These are phyloP conservation scores for Pinus albicaulis DNA, from an alignment of 75 land plant species.

Conservation along the genomic window DNA sequence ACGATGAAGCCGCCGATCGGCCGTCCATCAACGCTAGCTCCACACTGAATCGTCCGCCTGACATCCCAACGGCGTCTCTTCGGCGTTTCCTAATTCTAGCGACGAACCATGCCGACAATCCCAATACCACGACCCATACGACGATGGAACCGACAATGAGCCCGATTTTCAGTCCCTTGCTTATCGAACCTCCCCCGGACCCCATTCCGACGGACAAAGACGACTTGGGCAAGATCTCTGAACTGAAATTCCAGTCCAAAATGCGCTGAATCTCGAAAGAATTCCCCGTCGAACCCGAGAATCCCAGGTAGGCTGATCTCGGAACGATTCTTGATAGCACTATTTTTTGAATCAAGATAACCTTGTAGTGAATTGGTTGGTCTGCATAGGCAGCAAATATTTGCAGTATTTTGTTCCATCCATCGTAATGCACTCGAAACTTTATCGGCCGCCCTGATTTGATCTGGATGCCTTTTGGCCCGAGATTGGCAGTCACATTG, in stretches of 20 bases:
- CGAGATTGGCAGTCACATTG: background rate
- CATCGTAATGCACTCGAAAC: conserved; percentile 37
- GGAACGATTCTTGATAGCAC: conserved; percentile 29
- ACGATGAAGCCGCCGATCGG: background rate
- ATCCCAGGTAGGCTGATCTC: conserved; percentile 31
- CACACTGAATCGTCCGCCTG: background rate
- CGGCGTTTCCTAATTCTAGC: background rate
- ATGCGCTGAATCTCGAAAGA: conserved; percentile 21
- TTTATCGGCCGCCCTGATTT: conserved; percentile 4
- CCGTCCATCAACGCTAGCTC: background rate
- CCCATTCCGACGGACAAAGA: too few relatives aligned
- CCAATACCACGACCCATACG: background rate
- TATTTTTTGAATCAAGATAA: conserved; percentile 4
- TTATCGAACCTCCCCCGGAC: background rate
- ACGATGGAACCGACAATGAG: background rate
- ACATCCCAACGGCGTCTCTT: background rate
- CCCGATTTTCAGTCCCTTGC: background rate
- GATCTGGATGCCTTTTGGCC: background rate
- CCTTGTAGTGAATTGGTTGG: background rate
- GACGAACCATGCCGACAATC: background rate
- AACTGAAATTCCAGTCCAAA: conserved; percentile 32
- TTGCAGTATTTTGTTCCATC: conserved; percentile 2
- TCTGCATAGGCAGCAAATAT: background rate
- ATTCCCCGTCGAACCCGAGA: conserved; percentile 49
- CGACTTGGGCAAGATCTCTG: background rate